Percentiles rank a stretch among this genome's conserved stretches.
Conservation (phyloP, 176 grass and related monocot species). For the sorghum (Sorghum bicolor) region DNA sequence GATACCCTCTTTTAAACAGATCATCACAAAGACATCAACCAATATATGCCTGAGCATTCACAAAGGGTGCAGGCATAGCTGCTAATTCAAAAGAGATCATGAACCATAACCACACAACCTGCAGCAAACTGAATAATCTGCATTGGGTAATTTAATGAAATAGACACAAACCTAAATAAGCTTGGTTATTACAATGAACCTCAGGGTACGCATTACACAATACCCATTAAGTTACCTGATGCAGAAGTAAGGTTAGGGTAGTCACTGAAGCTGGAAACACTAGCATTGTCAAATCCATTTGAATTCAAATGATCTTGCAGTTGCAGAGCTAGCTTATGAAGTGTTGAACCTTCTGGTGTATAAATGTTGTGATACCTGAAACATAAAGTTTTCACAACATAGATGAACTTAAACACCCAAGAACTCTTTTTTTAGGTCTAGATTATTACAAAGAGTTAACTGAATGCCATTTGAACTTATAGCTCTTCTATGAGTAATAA, state of each 20-base stretch:
- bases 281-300: conserved; percentile 28
- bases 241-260: conserved; percentile 40
- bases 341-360: conserved; percentile 67
- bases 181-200: background rate
- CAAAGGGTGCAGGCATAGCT: background rate
- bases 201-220: background rate
- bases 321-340: conserved; percentile 64
- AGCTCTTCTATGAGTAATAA: conserved; percentile 18
- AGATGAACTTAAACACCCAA: conserved; percentile 4
- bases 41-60: conserved; percentile 17
- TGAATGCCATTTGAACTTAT: background rate
- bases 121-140: conserved; percentile 11
- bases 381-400: conserved; percentile 16
- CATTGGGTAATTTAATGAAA: conserved; percentile 23
- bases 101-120: conserved; percentile 7
- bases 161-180: conserved; percentile 10
- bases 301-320: conserved; percentile 39
- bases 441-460: background rate
- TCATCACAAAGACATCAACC: conserved; percentile 3
- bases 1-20: conserved; percentile 1
- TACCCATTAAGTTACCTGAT: conserved; percentile 40
- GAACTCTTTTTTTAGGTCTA: conserved; percentile 16
- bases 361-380: conserved; percentile 77
- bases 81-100: conserved; percentile 11
- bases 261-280: conserved; percentile 34